Base-by-base conservation (phyloP, 305 asterid species). In the Solanum hybrid region DNA sequence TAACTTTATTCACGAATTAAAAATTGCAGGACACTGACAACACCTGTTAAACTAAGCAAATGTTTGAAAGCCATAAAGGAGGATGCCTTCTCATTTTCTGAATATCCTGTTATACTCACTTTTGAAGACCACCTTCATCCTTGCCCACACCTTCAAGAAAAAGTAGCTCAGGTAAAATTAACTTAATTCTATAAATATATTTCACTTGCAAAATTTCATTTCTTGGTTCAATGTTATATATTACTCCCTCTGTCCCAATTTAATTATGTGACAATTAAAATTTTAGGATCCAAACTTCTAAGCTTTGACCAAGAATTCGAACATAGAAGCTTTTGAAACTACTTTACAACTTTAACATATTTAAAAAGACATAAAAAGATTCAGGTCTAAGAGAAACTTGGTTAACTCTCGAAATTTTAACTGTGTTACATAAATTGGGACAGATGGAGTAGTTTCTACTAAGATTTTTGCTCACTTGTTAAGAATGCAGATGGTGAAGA, bases 21-120 rank as follows among this genome's bases (percentile, higher is more conserved):
- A 39, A 82, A 81, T 34, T 85, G 88, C 79, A 90, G 92, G 89
- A 89, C 92, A 5, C 24, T 85, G 3, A 89, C 92, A 16, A 29
- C 91, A 18, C 89, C 91, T 7, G 92, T 90, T 64, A 64, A 90
- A 67, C 92, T 90, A 57, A 35, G 69, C 87, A 89, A 90, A 35
- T 89, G 92, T 85, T 28, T 90, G 89, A 42, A 46, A 29, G 92
- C 77, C 39, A 90, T 90, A 31, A 89, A 90, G 87, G 89, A 85
- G 1, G 13, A 28, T 61, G 92, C 91, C 18, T 89, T 90, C 83
- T 33, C 61, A 35, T 40, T 79, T 89, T 89, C 92, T 16, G 64
- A 37, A 36, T 90, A 90, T 90, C 92, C 92, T 29, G 87, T 90
- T 84, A 77, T 90, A 22, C 26, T 90, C 79, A 90, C 92, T 16